Conservation (phyloP, 2,329 filamentous ascomycete species). For the Gremmenia infestans region DNA sequence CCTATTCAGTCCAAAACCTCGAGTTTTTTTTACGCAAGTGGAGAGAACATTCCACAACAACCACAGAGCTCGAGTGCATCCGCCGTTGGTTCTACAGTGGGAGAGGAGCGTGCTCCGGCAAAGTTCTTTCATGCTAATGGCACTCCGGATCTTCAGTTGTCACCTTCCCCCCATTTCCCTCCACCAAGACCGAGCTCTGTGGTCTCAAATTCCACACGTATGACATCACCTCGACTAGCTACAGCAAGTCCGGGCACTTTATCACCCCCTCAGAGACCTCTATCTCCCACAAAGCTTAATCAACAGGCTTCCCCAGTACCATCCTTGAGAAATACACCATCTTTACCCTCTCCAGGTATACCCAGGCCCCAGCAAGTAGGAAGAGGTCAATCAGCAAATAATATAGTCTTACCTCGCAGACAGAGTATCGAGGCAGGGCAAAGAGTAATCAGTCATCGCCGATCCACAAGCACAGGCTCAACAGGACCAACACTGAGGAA, state of each 20-base stretch:
- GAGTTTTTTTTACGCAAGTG: constrained; percentile 48
- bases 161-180: constrained; percentile 33
- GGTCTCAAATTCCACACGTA: constrained; percentile 42
- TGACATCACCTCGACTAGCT: constrained; percentile 37
- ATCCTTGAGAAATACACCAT: constrained; percentile 18
- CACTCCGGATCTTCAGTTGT: constrained; percentile 44
- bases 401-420: constrained; percentile 14
- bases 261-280: constrained; percentile 38
- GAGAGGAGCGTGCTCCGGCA: constrained; percentile 34
- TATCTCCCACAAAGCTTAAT: constrained; percentile 46
- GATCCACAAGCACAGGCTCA: constrained; percentile 27
- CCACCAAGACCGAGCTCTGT: constrained; percentile 41
- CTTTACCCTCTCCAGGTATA: constrained; percentile 21
- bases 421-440: constrained; percentile 19
- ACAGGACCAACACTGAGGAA: constrained; percentile 19
- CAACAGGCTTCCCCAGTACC: constrained; percentile 23
- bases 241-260: constrained; percentile 26
- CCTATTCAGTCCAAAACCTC: constrained; percentile 22
- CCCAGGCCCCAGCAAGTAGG: constrained; percentile 18
- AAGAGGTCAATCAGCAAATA: constrained; percentile 24
- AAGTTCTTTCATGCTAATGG: constrained; percentile 78
- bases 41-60: constrained; percentile 37
- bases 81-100: constrained; percentile 24
- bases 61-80: constrained; percentile 24
- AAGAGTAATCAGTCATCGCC: constrained; percentile 18